A percentile compares a stretch with the other conserved stretches of the same genome.
These are phyloP conservation scores for Hsuehochloa calcarea DNA, from an alignment of 176 grass and related monocot species.

Conservation along the genomic window DNA sequence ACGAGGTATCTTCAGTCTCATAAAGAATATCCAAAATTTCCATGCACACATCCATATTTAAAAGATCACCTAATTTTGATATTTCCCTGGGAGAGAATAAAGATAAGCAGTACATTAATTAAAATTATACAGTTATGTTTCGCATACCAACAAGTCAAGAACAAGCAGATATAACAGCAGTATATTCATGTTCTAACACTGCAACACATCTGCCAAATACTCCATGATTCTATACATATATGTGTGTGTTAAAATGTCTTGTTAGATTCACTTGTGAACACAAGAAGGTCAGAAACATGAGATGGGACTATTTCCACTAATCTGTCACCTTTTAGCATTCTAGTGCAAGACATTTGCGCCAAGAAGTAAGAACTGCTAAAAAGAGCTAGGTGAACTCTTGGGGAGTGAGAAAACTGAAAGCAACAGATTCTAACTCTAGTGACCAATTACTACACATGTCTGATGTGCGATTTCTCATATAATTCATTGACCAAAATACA, in stretches of 20 bases:
- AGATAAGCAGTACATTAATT: slow-evolving; percentile 10
- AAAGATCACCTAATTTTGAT: slow-evolving; percentile 69
- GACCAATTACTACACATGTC: neutral
- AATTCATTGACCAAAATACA: neutral
- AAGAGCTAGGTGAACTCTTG: neutral
- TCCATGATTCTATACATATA: too few species aligned
- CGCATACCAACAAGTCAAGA: slow-evolving; percentile 5
- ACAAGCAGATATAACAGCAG: slow-evolving; percentile 6
- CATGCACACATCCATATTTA: slow-evolving; percentile 75
- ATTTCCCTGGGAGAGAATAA: slow-evolving; percentile 51
- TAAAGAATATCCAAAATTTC: slow-evolving; percentile 92
- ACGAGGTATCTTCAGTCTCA: slow-evolving; percentile 65
- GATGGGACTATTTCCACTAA: neutral
- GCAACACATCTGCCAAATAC: neutral
- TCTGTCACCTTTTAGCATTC: neutral
- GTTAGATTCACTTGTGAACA: neutral
- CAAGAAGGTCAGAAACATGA: neutral
- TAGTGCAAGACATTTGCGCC: neutral
- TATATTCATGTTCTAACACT: neutral
- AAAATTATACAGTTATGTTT: slow-evolving; percentile 6
- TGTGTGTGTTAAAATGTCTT: too few species aligned
- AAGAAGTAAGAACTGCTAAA: neutral
- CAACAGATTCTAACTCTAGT: slow-evolving; percentile 3
- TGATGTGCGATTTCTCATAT: neutral
- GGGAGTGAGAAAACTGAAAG: neutral